Base-by-base conservation (phyloP, 2,329 filamentous ascomycete species). In the Colletotrichum spinosum region DNA sequence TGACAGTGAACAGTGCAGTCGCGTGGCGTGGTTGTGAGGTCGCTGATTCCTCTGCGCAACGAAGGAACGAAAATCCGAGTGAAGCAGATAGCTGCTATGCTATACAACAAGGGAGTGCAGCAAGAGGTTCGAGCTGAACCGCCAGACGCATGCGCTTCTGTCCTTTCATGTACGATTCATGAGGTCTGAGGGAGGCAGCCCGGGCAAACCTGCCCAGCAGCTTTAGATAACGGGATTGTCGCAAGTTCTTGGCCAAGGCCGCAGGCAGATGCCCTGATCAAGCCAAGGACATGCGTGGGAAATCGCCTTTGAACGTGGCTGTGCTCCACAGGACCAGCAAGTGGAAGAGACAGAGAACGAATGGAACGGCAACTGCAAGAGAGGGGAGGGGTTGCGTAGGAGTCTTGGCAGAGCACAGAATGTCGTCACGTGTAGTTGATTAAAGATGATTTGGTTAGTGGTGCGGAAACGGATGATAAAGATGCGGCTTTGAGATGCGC, bases 311-410 rank as follows among this genome's bases (percentile, higher is more conserved):
- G 13, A 17, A 52, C 48, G 59, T 66, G 63, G 63, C 63, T 62
- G 53, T 62, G 62, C 41, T 4, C 38, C 39, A 38, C 13, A 8
- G 46, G 33, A 38, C 12, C 25, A 57, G 62, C 62, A 62, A 62
- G 34, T 65, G 35, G 42, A 65, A 65, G 62, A 65, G 62, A 52
- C 52, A 37, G 52, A 53, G 49, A 58, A 37, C 13, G 15, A 15
- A 44, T 50, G 58, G n/a, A 53, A 57, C 63, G 58, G 63, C 63
- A 66, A 63, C 35, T 63, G 63, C 50, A 66, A 66, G 62, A 65
- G 62, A 62, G 39, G 62, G 62, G 62, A 62, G 39, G 15, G 54
- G 46, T 53, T 62, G 46, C 42, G 46, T 38, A 42, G 12, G 25
- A 25, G 25, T 48, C 46, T 58, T n/a, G 55, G 55, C 46, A 58